These are phyloP conservation scores for Tylopilus sp. DNA, from an alignment of 1,284 basidiomycete species.

Conservation along the genomic window DNA sequence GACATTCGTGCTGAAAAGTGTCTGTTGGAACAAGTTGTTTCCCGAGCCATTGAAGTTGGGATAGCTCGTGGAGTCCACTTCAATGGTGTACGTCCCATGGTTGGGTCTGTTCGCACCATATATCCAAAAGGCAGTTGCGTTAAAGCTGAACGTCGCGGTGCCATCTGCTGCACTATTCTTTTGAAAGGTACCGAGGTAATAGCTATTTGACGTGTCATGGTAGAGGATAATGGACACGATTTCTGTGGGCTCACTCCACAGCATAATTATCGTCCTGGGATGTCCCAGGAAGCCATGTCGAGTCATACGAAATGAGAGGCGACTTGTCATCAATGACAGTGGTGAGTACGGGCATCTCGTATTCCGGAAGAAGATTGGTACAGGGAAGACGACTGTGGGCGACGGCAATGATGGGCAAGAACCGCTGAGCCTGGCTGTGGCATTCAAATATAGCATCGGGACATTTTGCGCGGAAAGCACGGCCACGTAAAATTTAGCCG, in stretches of 20 bases:
- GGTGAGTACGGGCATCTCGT: constrained; percentile 26
- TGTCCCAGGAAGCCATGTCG: constrained; percentile 25
- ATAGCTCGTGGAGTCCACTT: constrained; percentile 24
- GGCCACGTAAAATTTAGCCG: background rate
- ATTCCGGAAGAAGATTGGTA: background rate
- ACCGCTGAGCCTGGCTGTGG: background rate
- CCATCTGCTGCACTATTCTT: constrained; percentile 25
- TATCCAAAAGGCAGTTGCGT: constrained; percentile 35
- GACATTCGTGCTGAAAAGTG: constrained; percentile 28
- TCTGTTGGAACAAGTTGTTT: constrained; percentile 24
- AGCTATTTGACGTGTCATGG: constrained; percentile 18
- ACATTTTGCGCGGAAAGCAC: background rate
- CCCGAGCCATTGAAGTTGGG: constrained; percentile 11
- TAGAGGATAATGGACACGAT: background rate
- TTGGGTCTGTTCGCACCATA: constrained; percentile 34
- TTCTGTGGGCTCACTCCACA: constrained; percentile 18
- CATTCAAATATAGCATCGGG: background rate
- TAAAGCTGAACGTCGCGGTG: constrained; percentile 36
- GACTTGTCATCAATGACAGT: constrained; percentile 33
- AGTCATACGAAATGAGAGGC: constrained; percentile 30
- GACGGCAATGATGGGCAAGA: background rate
- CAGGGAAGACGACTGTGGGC: background rate
- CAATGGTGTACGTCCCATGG: constrained; percentile 34
- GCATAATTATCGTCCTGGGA: constrained; percentile 20
- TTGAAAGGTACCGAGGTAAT: constrained; percentile 33